phyloP scores from a whole-genome alignment of 345 rosid species.

The Salix suchowensis region DNA sequence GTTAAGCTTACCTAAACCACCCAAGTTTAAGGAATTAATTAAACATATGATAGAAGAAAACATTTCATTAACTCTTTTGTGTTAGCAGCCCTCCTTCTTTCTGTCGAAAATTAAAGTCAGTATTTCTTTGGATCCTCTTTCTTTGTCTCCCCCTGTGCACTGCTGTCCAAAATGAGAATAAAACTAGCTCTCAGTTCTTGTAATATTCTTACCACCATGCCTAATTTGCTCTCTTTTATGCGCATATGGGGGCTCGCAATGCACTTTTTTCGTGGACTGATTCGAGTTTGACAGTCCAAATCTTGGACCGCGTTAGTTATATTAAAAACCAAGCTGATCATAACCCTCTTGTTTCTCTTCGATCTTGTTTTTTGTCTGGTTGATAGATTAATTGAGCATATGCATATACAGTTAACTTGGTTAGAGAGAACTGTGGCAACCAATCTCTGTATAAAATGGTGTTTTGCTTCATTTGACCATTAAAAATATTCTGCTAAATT shows the following conservation, averaged over 20 bases:
- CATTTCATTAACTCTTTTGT: conserved; percentile 10
- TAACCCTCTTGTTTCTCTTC: background rate
- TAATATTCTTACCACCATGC: background rate
- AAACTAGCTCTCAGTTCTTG: conserved; percentile 2
- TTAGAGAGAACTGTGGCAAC: background rate
- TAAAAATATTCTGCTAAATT: background rate
- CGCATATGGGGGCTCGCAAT: conserved; percentile 8
- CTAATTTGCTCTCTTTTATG: conserved; percentile 8
- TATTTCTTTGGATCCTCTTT: conserved; percentile 32
- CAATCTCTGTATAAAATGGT: background rate
- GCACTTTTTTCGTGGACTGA: background rate
- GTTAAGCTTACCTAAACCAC: conserved; percentile 43
- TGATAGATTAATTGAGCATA: background rate
- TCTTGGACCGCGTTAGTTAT: background rate
- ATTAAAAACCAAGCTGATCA: background rate
- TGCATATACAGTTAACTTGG: background rate
- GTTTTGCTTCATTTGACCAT: background rate
- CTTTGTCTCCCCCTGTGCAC: conserved; percentile 13
- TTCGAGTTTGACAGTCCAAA: background rate
- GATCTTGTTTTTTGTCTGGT: background rate
- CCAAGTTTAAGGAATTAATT: conserved; percentile 15
- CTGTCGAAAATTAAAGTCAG: background rate
- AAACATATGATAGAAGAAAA: background rate
- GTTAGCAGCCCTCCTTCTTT: conserved; percentile 6
- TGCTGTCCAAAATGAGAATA: background rate